These are phyloP conservation scores for Mycena belliarum DNA, from an alignment of 768 basidiomycete genomes.

Conservation along the genomic window DNA sequence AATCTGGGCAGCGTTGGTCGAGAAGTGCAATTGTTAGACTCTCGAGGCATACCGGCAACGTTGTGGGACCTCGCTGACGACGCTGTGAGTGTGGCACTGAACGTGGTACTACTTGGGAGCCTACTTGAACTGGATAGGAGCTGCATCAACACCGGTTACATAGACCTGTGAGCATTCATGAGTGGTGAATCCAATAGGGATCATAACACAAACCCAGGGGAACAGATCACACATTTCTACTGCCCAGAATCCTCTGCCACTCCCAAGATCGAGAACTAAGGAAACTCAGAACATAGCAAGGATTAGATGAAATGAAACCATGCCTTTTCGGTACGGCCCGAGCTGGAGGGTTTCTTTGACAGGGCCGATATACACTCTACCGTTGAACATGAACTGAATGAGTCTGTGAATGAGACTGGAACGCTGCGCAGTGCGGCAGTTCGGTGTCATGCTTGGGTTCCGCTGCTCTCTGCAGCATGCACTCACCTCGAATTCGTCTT, in stretches of 20 bases:
- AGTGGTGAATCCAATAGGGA: background rate
- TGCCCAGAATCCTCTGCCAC: constrained; percentile 65
- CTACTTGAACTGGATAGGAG: constrained; percentile 4
- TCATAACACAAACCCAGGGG: constrained; percentile 5
- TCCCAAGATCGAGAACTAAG: constrained; percentile 67
- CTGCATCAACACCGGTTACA: constrained; percentile 10
- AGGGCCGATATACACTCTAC: constrained; percentile 68
- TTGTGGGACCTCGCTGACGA: constrained; percentile 1
- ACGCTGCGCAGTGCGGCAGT: constrained; percentile 50
- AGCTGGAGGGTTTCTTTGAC: constrained; percentile 56
- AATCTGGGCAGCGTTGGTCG: constrained; percentile 43
- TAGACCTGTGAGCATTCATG: background rate
- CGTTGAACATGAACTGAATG: constrained; percentile 65
- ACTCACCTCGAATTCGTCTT: constrained; percentile 62
- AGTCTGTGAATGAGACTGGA: constrained; percentile 64
- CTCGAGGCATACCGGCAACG: constrained; percentile 1
- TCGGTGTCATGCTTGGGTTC: background rate
- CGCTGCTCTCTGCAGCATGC: constrained; percentile 6
- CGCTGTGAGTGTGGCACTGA: background rate
- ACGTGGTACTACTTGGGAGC: background rate
- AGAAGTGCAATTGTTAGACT: too few relatives aligned
- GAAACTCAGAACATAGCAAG: constrained; percentile 18
- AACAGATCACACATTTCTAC: constrained; percentile 17
- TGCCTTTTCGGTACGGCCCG: constrained; percentile 47
- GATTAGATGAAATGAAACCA: background rate